phyloP scores from a whole-genome alignment of 768 basidiomycete genomes.

The Naematelia encephala region DNA sequence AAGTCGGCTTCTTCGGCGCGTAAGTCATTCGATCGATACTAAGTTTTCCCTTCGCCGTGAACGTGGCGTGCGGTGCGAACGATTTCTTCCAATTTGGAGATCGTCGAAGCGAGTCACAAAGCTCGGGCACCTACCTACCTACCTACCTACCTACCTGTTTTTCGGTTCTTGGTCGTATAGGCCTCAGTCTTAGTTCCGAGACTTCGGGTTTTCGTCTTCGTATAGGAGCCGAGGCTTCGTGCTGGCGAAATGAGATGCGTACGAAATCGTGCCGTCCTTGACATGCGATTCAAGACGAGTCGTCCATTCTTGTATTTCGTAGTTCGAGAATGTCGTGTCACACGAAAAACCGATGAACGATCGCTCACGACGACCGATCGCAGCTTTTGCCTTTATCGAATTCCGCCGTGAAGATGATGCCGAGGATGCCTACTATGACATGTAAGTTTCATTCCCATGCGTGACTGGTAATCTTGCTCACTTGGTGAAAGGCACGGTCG shows the following conservation, averaged over 20 bases:
- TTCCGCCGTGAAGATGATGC: constrained; percentile 74
- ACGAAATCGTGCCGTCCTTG: too few species aligned
- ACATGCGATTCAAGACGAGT: too few species aligned
- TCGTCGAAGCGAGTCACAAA: too few species aligned
- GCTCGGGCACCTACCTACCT: too few species aligned
- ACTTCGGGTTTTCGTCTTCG: too few species aligned
- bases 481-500: constrained; percentile 63
- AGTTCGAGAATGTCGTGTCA: neutral
- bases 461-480: constrained; percentile 2
- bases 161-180: too few species aligned
- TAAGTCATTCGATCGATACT: constrained; percentile 21
- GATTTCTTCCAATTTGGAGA: too few species aligned
- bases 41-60: neutral
- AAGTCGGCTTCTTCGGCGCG: constrained; percentile 36
- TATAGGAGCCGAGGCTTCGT: too few species aligned
- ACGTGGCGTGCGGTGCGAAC: neutral
- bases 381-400: constrained; percentile 82
- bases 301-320: neutral
- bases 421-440: constrained; percentile 78
- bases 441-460: constrained; percentile 56
- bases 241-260: too few species aligned
- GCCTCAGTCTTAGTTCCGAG: too few species aligned
- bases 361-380: constrained; percentile 14
- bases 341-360: constrained; percentile 2
- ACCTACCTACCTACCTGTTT: too few species aligned